Percentiles rank a stretch among this genome's conserved stretches.
Conservation (phyloP, 768 basidiomycete genomes). For the Termitomyces sp. region DNA sequence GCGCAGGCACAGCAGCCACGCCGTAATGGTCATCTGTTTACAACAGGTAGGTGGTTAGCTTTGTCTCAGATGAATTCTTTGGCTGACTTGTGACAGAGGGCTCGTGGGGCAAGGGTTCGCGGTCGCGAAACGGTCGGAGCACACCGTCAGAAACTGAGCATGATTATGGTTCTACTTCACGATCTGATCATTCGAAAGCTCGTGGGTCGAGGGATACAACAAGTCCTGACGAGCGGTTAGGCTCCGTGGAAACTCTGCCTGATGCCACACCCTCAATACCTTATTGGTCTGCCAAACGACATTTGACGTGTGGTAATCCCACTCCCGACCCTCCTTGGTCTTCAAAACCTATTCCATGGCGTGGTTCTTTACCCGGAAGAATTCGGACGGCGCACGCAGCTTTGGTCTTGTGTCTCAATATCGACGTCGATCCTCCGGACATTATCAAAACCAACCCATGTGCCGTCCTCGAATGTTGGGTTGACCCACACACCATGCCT, state of each 20-base stretch:
- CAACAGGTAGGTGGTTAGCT: slow-evolving; percentile 16
- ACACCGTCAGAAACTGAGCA: slow-evolving; percentile 55
- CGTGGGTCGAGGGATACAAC: slow-evolving; percentile 24
- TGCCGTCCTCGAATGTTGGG: slow-evolving; percentile 94
- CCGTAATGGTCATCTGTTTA: slow-evolving; percentile 21
- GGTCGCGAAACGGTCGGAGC: slow-evolving; percentile 21
- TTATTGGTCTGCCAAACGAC: slow-evolving; percentile 85
- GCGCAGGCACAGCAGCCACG: slow-evolving; percentile 9
- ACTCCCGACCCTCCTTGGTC: slow-evolving; percentile 64
- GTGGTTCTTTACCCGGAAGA: slow-evolving; percentile 73
- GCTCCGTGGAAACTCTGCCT: slow-evolving; percentile 40
- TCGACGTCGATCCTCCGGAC: slow-evolving; percentile 97
- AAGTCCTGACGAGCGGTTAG: slow-evolving; percentile 31
- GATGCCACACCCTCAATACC: slow-evolving; percentile 62
- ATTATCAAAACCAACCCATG: slow-evolving; percentile 96
- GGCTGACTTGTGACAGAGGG: slow-evolving; percentile 23
- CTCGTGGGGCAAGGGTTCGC: slow-evolving; percentile 23
- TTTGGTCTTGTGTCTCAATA: slow-evolving; percentile 89
- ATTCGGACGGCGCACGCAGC: slow-evolving; percentile 89
- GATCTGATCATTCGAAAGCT: slow-evolving; percentile 38
- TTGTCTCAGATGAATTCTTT: background rate
- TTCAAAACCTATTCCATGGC: slow-evolving; percentile 70
- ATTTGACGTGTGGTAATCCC: slow-evolving; percentile 87
- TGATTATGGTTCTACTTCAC: slow-evolving; percentile 41
- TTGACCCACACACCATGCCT: slow-evolving; percentile 90